Percentiles rank a stretch among this genome's conserved stretches.
These are phyloP conservation scores for Kwoniella pini DNA, from an alignment of 768 basidiomycete species.

Conservation along the genomic window DNA sequence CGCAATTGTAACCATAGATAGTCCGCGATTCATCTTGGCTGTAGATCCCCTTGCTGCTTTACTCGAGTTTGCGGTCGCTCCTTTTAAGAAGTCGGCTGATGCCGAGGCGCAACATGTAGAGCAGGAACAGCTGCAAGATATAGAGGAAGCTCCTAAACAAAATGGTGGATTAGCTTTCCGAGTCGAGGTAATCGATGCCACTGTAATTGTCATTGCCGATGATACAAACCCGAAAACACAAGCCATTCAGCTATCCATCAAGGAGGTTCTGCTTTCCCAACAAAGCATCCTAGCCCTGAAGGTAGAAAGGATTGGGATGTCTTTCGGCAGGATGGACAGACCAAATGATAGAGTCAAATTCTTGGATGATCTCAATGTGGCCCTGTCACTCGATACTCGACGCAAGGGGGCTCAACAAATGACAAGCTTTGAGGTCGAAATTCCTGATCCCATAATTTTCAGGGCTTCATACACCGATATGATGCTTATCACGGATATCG, in stretches of 20 bases:
- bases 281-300: constrained; percentile 81
- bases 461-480: constrained; percentile 96
- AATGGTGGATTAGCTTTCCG: constrained; percentile 62
- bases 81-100: constrained; percentile 54
- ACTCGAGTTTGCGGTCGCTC: constrained; percentile 76
- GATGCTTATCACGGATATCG: constrained; percentile 66
- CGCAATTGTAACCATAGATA: constrained; percentile 85
- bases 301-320: constrained; percentile 85
- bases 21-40: constrained; percentile 87
- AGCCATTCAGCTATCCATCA: constrained; percentile 80
- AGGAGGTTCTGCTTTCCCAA: constrained; percentile 82
- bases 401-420: constrained; percentile 59
- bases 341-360: constrained; percentile 81
- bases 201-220: constrained; percentile 81
- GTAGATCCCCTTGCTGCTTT: constrained; percentile 87
- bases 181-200: constrained; percentile 85
- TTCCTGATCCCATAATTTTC: constrained; percentile 77
- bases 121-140: constrained; percentile 25
- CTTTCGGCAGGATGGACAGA: constrained; percentile 81
- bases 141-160: constrained; percentile 24
- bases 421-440: constrained; percentile 77
- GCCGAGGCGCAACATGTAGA: constrained; percentile 16
- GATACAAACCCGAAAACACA: constrained; percentile 76
- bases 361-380: constrained; percentile 86
- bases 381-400: constrained; percentile 83